Base-by-base conservation (phyloP, 257 asterid species). In the Avicennia marina region DNA sequence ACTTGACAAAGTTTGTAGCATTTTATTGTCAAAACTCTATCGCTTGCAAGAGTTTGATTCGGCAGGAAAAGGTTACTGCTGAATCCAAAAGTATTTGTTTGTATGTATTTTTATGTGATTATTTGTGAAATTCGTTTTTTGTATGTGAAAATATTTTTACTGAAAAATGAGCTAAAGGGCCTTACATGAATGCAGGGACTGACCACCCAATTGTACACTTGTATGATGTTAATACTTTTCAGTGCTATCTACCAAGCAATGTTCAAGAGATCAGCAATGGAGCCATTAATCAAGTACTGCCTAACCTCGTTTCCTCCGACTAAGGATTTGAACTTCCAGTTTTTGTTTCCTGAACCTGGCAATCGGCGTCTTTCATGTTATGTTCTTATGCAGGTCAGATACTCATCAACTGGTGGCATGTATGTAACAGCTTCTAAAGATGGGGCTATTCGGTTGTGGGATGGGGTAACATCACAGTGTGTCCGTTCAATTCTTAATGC, bases 371-470 rank as follows among this genome's bases (percentile, higher is more conserved):
- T 62, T 46, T 51, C 26, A 7, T 43, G 31, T 17, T 45, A 38
- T 17, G 31, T 55, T 47, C 45, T 60, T 43, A 20, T 61, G 54
- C 71, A 87, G 96, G 85, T 87, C 62, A 78, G 94, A 53, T 87
- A 87, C 73, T 82, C 96, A 10, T 65, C 77, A 15, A 80, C 82
- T 25, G 94, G 94, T 52, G 82, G 87, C 55, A 76, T 82, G 82
- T 84, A 84, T 63, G 89, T 84, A 47, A 84, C 96, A n/a, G 94
- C 96, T 68, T 87, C 94, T 41, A 84, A 87, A 75, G 93, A 87
- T 67, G 93, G 96, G 57, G 80, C 78, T 52, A 57, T 87, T 56
- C 79, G 87, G 54, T 63, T 87, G 56, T 87, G 96, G 96, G 96
- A 87, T 67, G 96, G 96, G 34, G 75, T 76, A 54, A 84, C 86